These are phyloP conservation scores for Fusarium beomiforme DNA, from an alignment of 2,329 filamentous ascomycete genomes.

Conservation along the genomic window DNA sequence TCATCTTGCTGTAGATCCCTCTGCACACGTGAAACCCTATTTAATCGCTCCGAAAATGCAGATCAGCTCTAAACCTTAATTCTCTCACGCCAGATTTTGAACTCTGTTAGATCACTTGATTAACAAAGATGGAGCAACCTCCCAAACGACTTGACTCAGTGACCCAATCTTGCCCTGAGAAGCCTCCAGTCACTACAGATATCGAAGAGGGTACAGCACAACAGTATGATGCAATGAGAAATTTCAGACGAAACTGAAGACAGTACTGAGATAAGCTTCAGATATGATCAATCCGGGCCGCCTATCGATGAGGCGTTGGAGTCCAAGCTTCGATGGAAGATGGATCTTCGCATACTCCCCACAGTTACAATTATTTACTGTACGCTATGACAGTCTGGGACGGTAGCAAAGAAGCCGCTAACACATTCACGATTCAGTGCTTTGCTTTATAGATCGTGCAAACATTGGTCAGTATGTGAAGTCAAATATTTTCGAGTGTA, in stretches of 20 bases:
- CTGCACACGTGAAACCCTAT: not conserved
- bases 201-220: not conserved
- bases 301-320: not conserved
- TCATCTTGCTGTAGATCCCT: not conserved
- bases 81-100: not conserved
- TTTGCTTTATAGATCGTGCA: not conserved
- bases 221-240: not conserved
- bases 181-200: not conserved
- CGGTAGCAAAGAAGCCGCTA: not conserved
- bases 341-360: not conserved
- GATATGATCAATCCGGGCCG: not conserved
- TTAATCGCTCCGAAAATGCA: not conserved
- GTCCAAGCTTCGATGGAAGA: not conserved
- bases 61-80: not conserved
- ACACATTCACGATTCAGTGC: not conserved
- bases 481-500: rapidly evolving
- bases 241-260: not conserved
- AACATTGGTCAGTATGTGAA: not conserved
- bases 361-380: not conserved
- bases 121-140: not conserved
- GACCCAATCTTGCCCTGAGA: not conserved
- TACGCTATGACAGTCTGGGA: not conserved
- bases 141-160: not conserved
- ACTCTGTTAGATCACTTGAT: not conserved
- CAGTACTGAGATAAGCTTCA: not conserved